Conservation (phyloP, 805 yeast genomes). For the Yarrowia porcina region DNA sequence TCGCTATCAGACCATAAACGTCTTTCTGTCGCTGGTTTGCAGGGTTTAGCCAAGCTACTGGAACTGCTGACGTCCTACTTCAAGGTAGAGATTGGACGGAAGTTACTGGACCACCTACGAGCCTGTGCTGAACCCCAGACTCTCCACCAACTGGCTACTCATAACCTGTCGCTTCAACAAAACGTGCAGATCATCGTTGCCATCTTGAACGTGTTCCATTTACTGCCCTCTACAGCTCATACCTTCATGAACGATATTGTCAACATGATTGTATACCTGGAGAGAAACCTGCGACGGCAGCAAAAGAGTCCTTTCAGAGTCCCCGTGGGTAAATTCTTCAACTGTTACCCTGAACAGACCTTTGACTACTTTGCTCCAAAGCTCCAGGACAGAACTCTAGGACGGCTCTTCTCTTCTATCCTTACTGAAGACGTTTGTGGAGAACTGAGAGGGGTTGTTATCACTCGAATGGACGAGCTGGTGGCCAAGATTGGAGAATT, state of each 20-base stretch:
- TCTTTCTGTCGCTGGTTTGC: conserved; percentile 81
- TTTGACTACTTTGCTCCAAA: conserved; percentile 65
- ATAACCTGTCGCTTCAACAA: conserved; percentile 73
- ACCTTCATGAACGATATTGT: conserved; percentile 87
- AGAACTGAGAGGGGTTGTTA: conserved; percentile 41
- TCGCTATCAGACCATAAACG: conserved; percentile 91
- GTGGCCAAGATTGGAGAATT: conserved; percentile 10
- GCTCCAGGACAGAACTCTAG: conserved; percentile 60
- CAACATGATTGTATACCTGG: conserved; percentile 70
- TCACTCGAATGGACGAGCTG: background rate
- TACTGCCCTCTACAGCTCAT: conserved; percentile 87
- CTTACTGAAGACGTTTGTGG: conserved; percentile 53
- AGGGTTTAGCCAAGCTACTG: conserved; percentile 81
- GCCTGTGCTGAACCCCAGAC: conserved; percentile 92
- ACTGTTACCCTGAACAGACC: conserved; percentile 76
- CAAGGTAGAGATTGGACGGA: conserved; percentile 94
- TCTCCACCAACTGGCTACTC: conserved; percentile 70
- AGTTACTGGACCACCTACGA: conserved; percentile 84
- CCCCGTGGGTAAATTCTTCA: conserved; percentile 84
- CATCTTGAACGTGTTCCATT: conserved; percentile 83
- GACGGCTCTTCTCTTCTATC: conserved; percentile 64
- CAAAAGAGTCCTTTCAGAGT: conserved; percentile 83
- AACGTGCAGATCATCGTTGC: conserved; percentile 86
- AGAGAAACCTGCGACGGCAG: conserved; percentile 77
- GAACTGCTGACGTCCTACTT: conserved; percentile 88